Base-by-base conservation (phyloP, 495 filamentous ascomycete species). In the Neurospora sp. region DNA sequence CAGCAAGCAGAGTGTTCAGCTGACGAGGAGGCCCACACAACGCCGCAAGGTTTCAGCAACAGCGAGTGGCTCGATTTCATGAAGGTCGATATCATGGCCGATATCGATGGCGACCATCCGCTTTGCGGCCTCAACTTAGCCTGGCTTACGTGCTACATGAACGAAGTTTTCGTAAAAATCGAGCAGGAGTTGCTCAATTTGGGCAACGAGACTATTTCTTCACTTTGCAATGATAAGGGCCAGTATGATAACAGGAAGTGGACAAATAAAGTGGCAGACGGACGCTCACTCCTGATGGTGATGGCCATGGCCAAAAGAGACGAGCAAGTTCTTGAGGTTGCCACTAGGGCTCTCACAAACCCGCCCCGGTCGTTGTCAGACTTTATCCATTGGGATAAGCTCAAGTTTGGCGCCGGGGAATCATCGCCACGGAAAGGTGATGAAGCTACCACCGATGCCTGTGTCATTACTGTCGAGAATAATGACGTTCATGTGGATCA, bases 161-260 rank as follows among this genome's bases (percentile, higher is more conserved):
- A 80, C 73, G 43, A 72, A 19, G 48, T 70, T 13, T 79, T 82
- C 69, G 13, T 40, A 2, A 38, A 87, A 87, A 83, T 91, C 36
- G 89, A 90, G 78, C 87, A 89, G 75, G 89, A 91, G 75, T 81
- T 92, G 37, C 82, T 86, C 43, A 87, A 85, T 73, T 83, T 94
- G 5, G 48, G 73, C 21, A 77, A 82, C 73, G 71, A 75, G 70
- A 21, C 78, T n/a, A n/a, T 81, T 78, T 39, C 43, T 78, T 40
- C 2, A 2, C 2, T 4, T 59, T 24, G 48, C n/a, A 7, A 28
- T 21, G 43, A 48, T 5, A 11, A 21, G 7, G 43, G 43, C 43
- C 0, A 48, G n/a, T 48, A 48, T 24, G 43, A 48, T 21, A n/a
- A 13, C 6, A 43, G n/a, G n/a, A n/a, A n/a, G n/a, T n/a, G n/a